Percentiles rank a stretch among this genome's conserved stretches.
phyloP scores from a whole-genome alignment of 345 rosid genomes.

The Zanthoxylum bungeanum region DNA sequence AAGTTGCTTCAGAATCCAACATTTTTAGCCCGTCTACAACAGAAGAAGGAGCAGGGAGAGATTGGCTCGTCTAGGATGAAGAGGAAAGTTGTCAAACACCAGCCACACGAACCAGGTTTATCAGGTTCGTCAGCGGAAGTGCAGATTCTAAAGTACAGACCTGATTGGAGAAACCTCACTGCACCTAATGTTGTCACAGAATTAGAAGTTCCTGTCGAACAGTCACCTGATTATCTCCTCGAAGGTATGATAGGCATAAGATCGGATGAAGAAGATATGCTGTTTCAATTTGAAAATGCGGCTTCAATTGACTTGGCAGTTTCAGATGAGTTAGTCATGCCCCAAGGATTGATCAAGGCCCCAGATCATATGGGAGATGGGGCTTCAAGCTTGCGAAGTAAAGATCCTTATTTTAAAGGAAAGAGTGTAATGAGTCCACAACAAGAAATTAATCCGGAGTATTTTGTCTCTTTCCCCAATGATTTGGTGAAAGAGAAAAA shows the following conservation, averaged over 20 bases:
- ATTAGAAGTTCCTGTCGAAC: slow-evolving; percentile 17
- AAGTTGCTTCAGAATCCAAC: slow-evolving; percentile 61
- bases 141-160: slow-evolving; percentile 42
- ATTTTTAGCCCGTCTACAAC: slow-evolving; percentile 50
- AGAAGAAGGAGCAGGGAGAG: slow-evolving; percentile 47
- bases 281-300: slow-evolving; percentile 30
- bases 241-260: slow-evolving; percentile 21
- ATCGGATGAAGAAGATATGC: slow-evolving; percentile 28
- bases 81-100: slow-evolving; percentile 66
- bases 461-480: slow-evolving; percentile 52
- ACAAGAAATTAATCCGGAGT: slow-evolving; percentile 40
- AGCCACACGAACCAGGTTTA: slow-evolving; percentile 31
- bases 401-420: slow-evolving; percentile 37
- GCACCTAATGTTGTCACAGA: slow-evolving; percentile 21
- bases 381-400: slow-evolving; percentile 25
- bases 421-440: slow-evolving; percentile 37
- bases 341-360: slow-evolving; percentile 16
- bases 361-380: slow-evolving; percentile 30
- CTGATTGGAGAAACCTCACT: slow-evolving; percentile 29
- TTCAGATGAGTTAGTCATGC: slow-evolving; percentile 14
- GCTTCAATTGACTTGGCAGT: slow-evolving; percentile 6
- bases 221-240: slow-evolving; percentile 28
- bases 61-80: slow-evolving; percentile 39
- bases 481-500: slow-evolving; percentile 32
- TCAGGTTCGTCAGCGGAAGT: slow-evolving; percentile 38